Evolutionary conservation across 179 eudicot species (phyloP).

Genomic region (Sideroxylon spinosum): DNA sequence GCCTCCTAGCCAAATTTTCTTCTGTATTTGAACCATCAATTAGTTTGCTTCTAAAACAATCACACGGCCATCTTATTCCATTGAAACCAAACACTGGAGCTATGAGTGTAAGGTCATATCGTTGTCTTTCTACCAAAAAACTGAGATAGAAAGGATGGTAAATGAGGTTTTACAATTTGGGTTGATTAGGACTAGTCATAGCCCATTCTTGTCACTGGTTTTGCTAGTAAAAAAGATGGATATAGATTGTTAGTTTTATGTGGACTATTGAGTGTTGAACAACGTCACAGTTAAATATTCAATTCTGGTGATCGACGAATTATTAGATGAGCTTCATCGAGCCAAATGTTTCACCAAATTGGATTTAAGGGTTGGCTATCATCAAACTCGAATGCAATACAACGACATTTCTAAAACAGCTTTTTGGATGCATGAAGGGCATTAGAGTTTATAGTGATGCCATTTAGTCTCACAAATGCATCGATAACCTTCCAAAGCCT

Average conservation of each 20-base stretch:
- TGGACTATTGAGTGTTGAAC: constrained; percentile 12
- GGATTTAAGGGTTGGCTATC: constrained; percentile 2
- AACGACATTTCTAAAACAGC: constrained; percentile 8
- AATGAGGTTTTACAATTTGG: constrained; percentile 3
- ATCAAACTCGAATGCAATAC: constrained; percentile 8
- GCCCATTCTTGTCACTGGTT: background rate
- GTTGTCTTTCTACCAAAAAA: constrained; percentile 3
- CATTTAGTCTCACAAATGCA: constrained; percentile 5
- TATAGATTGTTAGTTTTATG: background rate
- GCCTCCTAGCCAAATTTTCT: background rate
- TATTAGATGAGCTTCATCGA: constrained; percentile 12
- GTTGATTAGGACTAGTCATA: background rate
- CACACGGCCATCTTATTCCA: constrained; percentile 11
- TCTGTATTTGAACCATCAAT: constrained; percentile 5
- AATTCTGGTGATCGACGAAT: background rate
- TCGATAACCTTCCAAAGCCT: constrained; percentile 16
- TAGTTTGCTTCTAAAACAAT: background rate
- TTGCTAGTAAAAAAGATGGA: background rate
- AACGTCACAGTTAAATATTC: constrained; percentile 3
- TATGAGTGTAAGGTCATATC: background rate
- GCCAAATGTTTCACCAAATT: constrained; percentile 1
- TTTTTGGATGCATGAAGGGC: constrained; percentile 7
- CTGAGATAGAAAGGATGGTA: constrained; percentile 13
- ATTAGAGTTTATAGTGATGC: constrained; percentile 8
- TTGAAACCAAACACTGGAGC: background rate